Evolutionary conservation across 2,329 filamentous ascomycete genomes (phyloP).

Genomic region (Cryphonectria carpinicola): DNA sequence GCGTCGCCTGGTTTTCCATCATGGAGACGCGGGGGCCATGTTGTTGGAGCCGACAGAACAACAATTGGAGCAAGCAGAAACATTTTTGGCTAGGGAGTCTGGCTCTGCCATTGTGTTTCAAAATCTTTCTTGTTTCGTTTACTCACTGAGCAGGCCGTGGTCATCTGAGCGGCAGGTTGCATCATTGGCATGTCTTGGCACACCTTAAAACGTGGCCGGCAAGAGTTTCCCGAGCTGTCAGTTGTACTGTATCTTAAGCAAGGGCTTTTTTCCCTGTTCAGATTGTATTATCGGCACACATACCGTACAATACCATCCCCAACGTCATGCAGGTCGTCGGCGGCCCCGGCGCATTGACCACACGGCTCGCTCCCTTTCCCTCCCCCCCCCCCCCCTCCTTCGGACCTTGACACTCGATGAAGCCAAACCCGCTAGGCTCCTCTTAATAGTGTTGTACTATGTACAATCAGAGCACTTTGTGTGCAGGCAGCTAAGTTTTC

Average conservation of each 20-base stretch:
- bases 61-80: too few species aligned
- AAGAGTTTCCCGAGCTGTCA: neutral
- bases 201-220: too few species aligned
- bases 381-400: neutral
- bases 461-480: too few species aligned
- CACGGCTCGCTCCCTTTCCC: neutral
- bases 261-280: too few species aligned
- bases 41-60: too few species aligned
- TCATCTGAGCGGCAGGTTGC: neutral
- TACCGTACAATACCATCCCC: neutral
- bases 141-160: neutral
- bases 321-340: neutral
- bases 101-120: neutral
- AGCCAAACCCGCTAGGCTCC: too few species aligned
- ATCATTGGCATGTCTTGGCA: neutral
- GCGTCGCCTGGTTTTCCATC: too few species aligned
- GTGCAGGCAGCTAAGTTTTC: neutral
- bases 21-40: neutral
- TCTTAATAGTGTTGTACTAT: neutral
- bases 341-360: neutral
- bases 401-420: too few species aligned
- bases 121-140: neutral
- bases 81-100: too few species aligned
- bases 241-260: neutral
- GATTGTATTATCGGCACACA: too few species aligned